Conservation (phyloP, 2,329 filamentous ascomycete genomes). For the Ploettnerulaceae sp. region DNA sequence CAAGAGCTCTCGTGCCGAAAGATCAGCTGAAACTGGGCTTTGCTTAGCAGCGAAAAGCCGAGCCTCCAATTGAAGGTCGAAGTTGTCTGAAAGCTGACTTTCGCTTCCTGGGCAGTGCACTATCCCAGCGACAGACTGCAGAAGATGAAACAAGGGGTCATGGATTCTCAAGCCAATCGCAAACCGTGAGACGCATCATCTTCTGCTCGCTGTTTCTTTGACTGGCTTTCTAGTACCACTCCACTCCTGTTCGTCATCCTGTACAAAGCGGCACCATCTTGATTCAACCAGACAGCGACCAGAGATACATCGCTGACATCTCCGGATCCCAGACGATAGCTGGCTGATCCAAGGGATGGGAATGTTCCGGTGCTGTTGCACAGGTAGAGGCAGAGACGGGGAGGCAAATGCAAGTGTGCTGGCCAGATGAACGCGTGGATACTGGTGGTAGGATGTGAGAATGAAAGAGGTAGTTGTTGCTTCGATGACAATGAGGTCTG, state of each 20-base stretch:
- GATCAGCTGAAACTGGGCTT: slow-evolving; percentile 24
- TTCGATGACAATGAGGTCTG: neutral
- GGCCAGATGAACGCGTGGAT: slow-evolving; percentile 7
- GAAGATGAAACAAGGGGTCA: slow-evolving; percentile 1
- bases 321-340: slow-evolving; percentile 1
- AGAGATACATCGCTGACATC: slow-evolving; percentile 7
- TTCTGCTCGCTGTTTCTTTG: slow-evolving; percentile 1
- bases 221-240: neutral
- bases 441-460: neutral
- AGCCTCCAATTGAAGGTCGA: too few species aligned
- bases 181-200: neutral
- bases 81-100: neutral
- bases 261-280: slow-evolving; percentile 11
- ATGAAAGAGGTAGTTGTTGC: too few species aligned
- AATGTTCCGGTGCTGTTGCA: slow-evolving; percentile 5
- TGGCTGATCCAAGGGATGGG: slow-evolving; percentile 2
- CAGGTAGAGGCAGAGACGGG: neutral
- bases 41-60: too few species aligned
- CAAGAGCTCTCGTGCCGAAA: slow-evolving; percentile 9
- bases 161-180: slow-evolving; percentile 18
- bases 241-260: neutral
- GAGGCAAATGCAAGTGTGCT: slow-evolving; percentile 11
- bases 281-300: slow-evolving; percentile 6
- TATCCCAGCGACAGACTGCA: slow-evolving; percentile 12
- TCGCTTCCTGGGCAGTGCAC: slow-evolving; percentile 16